Base-by-base conservation (phyloP, 805 yeast genomes). In the Candida gorgasii region DNA sequence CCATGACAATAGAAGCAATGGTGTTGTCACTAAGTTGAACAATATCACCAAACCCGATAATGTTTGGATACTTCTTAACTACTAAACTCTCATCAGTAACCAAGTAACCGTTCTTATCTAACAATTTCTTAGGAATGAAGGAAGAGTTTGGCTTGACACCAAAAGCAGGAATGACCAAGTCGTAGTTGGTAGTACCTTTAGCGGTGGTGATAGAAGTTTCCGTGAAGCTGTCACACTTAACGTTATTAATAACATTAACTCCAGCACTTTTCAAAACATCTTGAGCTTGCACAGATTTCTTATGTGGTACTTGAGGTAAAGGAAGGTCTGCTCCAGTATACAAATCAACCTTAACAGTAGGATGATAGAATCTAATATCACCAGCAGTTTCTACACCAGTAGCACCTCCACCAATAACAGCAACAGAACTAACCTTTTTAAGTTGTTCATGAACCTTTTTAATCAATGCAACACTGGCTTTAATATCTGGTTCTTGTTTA, bases 381-480 rank as follows among this genome's bases (percentile, higher is more conserved):
- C 68, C 71, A 6, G 70, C 63, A 9, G 54, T 34, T 44, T 69
- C 74, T 8, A 67, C 69, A 4, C 71, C 72, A 12, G 71, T 61
- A 15, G 61, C 44, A n/a, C 71, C 72, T 14, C 65, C 72, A 3
- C 72, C 75, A n/a, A 69, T 34, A 4, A 69, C 48, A 1, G 71
- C 73, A 14, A 69, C 58, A 8, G 51, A 40, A 19, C 53, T 48
- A 7, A 71, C 62, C 2, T 41, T 9, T 32, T 50, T 47, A 16
- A 63, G 42, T 20, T 47, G 29, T 8, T 39, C 18, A 23, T 46
- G 29, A 15, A 61, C 47, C 1, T 12, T 22, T n/a, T 20, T 48
- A 37, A 39, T 51, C 32, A 20, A 62, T 23, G 4, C 53, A 52
- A 7, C 58, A 42, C 13, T 46, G 34, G 26, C 33, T 22, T 44